Evolutionary conservation across 192 early-diverging fungal species (phyloP).

Genomic region (Backusella circina): DNA sequence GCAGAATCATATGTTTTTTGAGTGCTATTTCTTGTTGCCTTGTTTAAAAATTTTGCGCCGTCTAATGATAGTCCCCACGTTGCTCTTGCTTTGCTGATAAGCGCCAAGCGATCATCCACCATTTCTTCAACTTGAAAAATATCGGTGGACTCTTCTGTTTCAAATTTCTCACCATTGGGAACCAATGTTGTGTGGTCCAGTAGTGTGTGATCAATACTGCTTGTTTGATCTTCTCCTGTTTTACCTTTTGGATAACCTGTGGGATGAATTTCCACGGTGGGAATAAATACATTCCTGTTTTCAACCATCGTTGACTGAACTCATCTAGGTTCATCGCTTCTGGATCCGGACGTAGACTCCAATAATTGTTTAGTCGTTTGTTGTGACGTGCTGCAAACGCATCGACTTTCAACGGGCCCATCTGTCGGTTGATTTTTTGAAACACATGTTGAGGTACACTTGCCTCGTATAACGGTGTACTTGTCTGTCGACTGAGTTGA

Average conservation of each 20-base stretch:
- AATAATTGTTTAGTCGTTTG: not conserved
- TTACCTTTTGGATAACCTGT: not conserved
- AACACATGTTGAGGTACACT: not conserved
- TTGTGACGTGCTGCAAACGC: constrained; percentile 10
- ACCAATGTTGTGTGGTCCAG: too few relatives aligned
- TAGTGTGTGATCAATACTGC: too few relatives aligned
- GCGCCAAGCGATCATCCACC: too few relatives aligned
- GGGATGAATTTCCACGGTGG: constrained; percentile 22
- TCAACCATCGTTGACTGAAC: constrained; percentile 16
- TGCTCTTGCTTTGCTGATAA: too few relatives aligned
- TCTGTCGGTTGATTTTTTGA: not conserved
- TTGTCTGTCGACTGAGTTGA: not conserved
- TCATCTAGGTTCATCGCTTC: constrained; percentile 4
- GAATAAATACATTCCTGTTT: constrained; percentile 11
- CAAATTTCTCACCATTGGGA: too few relatives aligned
- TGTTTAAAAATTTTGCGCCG: too few relatives aligned
- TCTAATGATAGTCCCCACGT: too few relatives aligned
- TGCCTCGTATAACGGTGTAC: not conserved
- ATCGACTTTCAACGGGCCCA: not conserved
- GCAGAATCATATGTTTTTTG: too few relatives aligned
- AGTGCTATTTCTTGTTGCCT: too few relatives aligned
- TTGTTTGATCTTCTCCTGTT: not conserved
- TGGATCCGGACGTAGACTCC: constrained; percentile 9
- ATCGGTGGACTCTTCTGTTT: too few relatives aligned
- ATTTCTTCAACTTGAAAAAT: too few relatives aligned